Evolutionary conservation across 495 filamentous ascomycete genomes (phyloP), one percentile per base, ranked within the genome.

Genomic region (Neurospora discreta): DNA sequence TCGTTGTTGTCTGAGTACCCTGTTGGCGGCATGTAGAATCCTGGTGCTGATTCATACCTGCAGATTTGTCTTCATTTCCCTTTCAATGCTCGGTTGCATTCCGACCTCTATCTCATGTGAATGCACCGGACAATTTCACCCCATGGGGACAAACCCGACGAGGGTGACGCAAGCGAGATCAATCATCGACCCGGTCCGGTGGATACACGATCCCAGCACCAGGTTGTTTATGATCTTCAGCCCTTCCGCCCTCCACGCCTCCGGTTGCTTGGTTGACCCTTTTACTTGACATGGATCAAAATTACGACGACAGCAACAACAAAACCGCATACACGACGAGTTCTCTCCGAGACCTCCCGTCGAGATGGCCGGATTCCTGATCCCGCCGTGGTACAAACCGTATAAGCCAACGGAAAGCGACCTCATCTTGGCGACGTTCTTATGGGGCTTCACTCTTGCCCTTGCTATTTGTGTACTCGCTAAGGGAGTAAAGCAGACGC

Each of bases 371-470:
- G 75, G 78, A 11, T 69, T 73, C 3, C 68, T 77, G 30, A 71
- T 80, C 33, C 77, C 78, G 7, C 71, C 74, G 13, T 74, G 77
- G 77, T 80, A 76, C 69, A 13, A 68, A 6, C 33, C 40, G 9
- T 16, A 41, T 7, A 0, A 11, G 9, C 78, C 72, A 4, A 58
- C 42, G n/a, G 18, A 70, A 18, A 18, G 0, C 39, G 75, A 74
- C 30, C 68, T 81, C 69, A 71, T 78, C 70, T 69, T 81, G 13
- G 77, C 77, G 7, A 72, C 75, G 11, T 77, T 77, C 65, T 13
- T 79, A 70, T 79, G 75, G 72, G 79, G 80, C 10, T 73, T 77
- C 69, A 74, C 78, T 5, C 69, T 80, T 41, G 71, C 74, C 30
- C 30, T 79, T 39, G 74, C 69, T 23, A 23, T 70, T 7, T 78